A percentile compares a stretch with the other conserved stretches of the same genome.
These are phyloP conservation scores for Priceomyces carsonii DNA, from an alignment of 805 yeast species.

Conservation along the genomic window DNA sequence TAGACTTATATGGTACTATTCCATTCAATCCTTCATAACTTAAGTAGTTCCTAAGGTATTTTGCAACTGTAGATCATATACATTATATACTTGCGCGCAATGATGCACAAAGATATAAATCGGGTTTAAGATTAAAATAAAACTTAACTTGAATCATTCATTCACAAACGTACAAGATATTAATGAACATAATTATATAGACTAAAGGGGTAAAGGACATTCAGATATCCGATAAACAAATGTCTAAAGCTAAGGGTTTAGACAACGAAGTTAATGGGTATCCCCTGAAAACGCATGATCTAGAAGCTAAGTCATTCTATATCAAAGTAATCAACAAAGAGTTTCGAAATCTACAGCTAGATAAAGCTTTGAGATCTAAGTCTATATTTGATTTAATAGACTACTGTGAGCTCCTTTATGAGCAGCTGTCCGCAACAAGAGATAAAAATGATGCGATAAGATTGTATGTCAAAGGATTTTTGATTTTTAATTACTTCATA, in stretches of 20 bases:
- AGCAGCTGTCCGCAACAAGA: slow-evolving; percentile 20
- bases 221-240: too few relatives aligned
- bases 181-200: too few relatives aligned
- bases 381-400: slow-evolving; percentile 44
- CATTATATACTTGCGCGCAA: too few relatives aligned
- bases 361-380: slow-evolving; percentile 24
- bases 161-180: too few relatives aligned
- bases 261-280: too few relatives aligned
- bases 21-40: slow-evolving; percentile 45
- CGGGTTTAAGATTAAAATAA: too few relatives aligned
- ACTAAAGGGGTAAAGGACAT: too few relatives aligned
- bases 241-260: too few relatives aligned
- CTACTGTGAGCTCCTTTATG: slow-evolving; percentile 39
- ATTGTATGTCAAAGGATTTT: slow-evolving; percentile 35
- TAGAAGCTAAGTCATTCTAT: slow-evolving; percentile 21
- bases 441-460: slow-evolving; percentile 19
- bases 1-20: slow-evolving; percentile 37
- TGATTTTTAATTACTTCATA: slow-evolving; percentile 43
- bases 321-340: slow-evolving; percentile 30
- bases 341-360: slow-evolving; percentile 39
- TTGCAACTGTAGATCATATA: neutral
- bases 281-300: too few relatives aligned
- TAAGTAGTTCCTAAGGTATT: too few relatives aligned
- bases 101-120: too few relatives aligned
- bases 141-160: too few relatives aligned